Evolutionary conservation across 169 alveolate genomes (phyloP).

Genomic region (Blepharisma undulans): DNA sequence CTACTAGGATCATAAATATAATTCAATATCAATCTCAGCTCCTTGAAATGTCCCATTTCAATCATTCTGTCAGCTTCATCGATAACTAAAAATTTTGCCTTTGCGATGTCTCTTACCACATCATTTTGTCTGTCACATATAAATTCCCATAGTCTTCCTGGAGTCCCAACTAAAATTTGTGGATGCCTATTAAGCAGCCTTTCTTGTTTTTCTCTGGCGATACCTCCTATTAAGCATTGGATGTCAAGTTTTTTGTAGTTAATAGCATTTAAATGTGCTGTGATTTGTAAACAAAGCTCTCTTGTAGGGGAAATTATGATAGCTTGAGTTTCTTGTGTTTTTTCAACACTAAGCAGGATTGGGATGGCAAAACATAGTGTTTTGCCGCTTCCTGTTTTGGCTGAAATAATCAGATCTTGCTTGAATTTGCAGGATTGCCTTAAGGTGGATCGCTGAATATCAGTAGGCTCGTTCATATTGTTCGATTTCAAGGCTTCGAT

Average conservation of each 20-base stretch:
- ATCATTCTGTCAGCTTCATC: conserved; percentile 98
- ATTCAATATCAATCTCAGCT: not conserved
- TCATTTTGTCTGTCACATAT: conserved; percentile 59
- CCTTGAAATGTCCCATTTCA: conserved; percentile 36
- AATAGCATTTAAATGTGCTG: conserved; percentile 92
- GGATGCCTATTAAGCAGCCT: conserved; percentile 85
- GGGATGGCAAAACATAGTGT: conserved; percentile 63
- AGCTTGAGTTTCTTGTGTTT: conserved; percentile 49
- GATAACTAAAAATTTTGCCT: conserved; percentile 89
- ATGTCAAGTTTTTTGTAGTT: conserved; percentile 87
- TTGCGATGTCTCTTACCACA: conserved; percentile 31
- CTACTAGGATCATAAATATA: conserved; percentile 7
- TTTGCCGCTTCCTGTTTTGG: conserved; percentile 65
- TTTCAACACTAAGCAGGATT: not conserved
- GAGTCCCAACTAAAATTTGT: conserved; percentile 95
- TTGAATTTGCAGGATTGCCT: conserved; percentile 49
- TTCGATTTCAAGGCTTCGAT: conserved; percentile 50
- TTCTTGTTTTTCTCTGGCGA: conserved; percentile 54
- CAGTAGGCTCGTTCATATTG: conserved; percentile 50
- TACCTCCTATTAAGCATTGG: conserved; percentile 88
- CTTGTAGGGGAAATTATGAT: conserved; percentile 95
- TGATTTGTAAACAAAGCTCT: conserved; percentile 95
- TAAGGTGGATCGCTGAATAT: conserved; percentile 49
- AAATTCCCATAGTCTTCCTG: conserved; percentile 94
- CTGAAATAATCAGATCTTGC: conserved; percentile 51